phyloP scores from a whole-genome alignment of 441 rosid species.

The Omphalea diandra region DNA sequence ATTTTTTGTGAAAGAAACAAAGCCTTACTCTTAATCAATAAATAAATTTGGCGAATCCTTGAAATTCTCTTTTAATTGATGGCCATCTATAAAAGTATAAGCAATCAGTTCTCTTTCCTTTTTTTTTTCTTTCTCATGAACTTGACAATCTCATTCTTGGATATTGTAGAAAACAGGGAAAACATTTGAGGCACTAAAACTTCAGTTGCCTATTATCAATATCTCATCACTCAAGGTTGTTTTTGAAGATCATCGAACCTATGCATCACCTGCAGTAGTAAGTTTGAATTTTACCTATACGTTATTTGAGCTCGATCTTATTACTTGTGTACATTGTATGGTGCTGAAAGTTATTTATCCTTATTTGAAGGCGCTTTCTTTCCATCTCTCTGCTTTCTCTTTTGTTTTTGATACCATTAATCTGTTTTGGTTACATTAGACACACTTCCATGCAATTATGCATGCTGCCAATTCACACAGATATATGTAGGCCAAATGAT shows the following conservation, averaged over 20 bases:
- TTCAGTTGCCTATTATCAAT: constrained; percentile 78
- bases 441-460: background rate
- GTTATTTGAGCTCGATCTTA: background rate
- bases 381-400: too few relatives aligned
- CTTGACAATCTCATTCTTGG: constrained; percentile 24
- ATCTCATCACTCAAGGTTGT: constrained; percentile 76
- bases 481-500: background rate
- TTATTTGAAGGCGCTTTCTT: background rate
- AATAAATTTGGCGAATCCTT: constrained; percentile 3
- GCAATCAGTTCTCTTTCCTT: constrained; percentile 2
- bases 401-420: constrained; percentile 3
- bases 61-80: constrained; percentile 1
- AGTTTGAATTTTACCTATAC: constrained; percentile 36
- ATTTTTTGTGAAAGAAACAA: too few relatives aligned
- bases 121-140: constrained; percentile 3
- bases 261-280: constrained; percentile 86
- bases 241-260: constrained; percentile 95
- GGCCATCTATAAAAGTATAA: background rate
- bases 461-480: background rate
- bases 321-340: too few relatives aligned
- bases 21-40: too few relatives aligned
- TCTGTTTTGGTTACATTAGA: background rate
- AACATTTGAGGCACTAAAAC: constrained; percentile 72
- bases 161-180: constrained; percentile 77
- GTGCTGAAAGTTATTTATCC: background rate